These are phyloP conservation scores for Xylariaceae sp. DNA, from an alignment of 2,329 filamentous ascomycete genomes.

Conservation along the genomic window DNA sequence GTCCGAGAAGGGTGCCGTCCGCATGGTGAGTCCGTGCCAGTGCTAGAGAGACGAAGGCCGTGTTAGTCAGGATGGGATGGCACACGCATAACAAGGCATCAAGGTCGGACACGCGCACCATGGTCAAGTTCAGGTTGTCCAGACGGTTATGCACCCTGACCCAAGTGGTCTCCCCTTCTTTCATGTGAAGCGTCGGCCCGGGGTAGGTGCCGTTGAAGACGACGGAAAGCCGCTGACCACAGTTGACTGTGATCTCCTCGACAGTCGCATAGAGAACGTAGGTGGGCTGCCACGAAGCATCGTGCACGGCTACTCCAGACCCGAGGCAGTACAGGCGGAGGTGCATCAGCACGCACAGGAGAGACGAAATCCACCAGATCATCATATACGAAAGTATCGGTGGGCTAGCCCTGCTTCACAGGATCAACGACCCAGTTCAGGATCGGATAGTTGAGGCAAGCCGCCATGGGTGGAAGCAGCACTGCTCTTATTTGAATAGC, in stretches of 20 bases:
- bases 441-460: too few relatives aligned
- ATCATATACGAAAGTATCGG: conserved; percentile 17
- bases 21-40: conserved; percentile 61
- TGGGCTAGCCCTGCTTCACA: conserved; percentile 5
- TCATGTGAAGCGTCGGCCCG: conserved; percentile 43
- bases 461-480: too few relatives aligned
- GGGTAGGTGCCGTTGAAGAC: conserved; percentile 49
- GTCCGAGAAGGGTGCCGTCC: conserved; percentile 58
- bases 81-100: background rate
- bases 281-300: conserved; percentile 27
- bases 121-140: conserved; percentile 45
- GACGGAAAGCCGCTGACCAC: conserved; percentile 40
- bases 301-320: conserved; percentile 21
- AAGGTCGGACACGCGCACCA: conserved; percentile 33
- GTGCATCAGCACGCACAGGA: conserved; percentile 20
- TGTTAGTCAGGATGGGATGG: conserved; percentile 8
- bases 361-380: conserved; percentile 21
- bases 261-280: conserved; percentile 27
- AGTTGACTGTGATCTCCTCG: conserved; percentile 40
- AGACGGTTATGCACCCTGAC: conserved; percentile 55
- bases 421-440: too few relatives aligned
- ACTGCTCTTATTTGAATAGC: too few relatives aligned
- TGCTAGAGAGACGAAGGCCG: conserved; percentile 41
- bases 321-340: conserved; percentile 20
- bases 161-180: conserved; percentile 47